Evolutionary conservation across 116 monocot species (phyloP).

Genomic region (Papilionanthe hybrid): DNA sequence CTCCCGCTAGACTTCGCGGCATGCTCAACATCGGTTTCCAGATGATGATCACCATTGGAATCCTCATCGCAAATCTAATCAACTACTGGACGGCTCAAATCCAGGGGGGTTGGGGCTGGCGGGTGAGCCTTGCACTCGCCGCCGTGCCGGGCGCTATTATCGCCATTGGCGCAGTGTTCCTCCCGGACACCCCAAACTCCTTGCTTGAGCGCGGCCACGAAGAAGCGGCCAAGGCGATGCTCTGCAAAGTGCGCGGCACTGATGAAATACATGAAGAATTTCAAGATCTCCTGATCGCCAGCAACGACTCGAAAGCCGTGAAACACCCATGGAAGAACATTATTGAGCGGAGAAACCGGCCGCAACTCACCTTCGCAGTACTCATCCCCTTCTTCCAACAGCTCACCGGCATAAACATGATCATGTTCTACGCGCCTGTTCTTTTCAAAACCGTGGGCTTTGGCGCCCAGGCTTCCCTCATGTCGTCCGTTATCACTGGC

Average conservation of each 20-base stretch:
- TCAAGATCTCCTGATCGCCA: slow-evolving; percentile 1
- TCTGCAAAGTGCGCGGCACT: slow-evolving; percentile 7
- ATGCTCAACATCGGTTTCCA: slow-evolving; percentile 22
- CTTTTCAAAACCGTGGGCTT: slow-evolving; percentile 8
- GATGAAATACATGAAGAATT: slow-evolving; percentile 14
- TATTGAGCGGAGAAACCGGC: background rate
- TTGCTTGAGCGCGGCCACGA: slow-evolving; percentile 15
- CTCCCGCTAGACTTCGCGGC: slow-evolving; percentile 12
- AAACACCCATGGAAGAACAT: slow-evolving; percentile 6
- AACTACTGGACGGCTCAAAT: slow-evolving; percentile 15
- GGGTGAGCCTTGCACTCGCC: slow-evolving; percentile 12
- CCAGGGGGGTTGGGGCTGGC: slow-evolving; percentile 12
- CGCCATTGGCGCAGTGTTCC: slow-evolving; percentile 6
- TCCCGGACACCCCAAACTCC: slow-evolving; percentile 21
- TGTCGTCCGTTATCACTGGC: slow-evolving; percentile 4
- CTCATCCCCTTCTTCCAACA: slow-evolving; percentile 11
- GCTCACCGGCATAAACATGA: slow-evolving; percentile 4
- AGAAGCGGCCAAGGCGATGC: slow-evolving; percentile 10
- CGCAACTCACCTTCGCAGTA: slow-evolving; percentile 3
- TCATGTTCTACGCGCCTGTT: slow-evolving; percentile 10
- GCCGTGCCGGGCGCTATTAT: slow-evolving; percentile 20
- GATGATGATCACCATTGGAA: slow-evolving; percentile 16
- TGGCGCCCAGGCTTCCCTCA: slow-evolving; percentile 2
- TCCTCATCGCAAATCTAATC: slow-evolving; percentile 9
- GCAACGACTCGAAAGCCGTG: background rate